phyloP scores from a whole-genome alignment of 306 rosid species.

The Canavalia gladiata region DNA sequence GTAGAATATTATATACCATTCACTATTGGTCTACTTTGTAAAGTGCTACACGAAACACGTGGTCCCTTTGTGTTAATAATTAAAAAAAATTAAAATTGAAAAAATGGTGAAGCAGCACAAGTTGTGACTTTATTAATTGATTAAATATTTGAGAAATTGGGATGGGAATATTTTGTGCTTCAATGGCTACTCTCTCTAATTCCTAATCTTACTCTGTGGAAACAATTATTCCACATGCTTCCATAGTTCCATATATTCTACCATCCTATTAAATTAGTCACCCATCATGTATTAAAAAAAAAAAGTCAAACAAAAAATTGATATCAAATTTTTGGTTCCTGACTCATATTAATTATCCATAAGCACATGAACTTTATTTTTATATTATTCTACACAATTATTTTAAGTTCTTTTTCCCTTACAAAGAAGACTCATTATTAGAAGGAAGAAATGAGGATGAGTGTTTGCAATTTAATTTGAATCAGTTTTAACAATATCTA shows the following conservation, averaged over 20 bases:
- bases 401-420: background rate
- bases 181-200: background rate
- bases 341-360: slow-evolving; percentile 31
- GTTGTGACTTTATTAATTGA: background rate
- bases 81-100: background rate
- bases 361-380: slow-evolving; percentile 38
- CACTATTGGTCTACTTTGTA: background rate
- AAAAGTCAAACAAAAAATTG: slow-evolving; percentile 37
- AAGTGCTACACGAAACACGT: background rate
- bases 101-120: background rate
- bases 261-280: background rate
- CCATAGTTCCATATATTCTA: background rate
- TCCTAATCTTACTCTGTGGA: background rate
- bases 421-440: too few relatives aligned
- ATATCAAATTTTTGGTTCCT: slow-evolving; percentile 15
- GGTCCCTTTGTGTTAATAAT: background rate
- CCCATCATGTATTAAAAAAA: background rate
- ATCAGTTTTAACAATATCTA: too few relatives aligned
- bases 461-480: too few relatives aligned
- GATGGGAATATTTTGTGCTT: slow-evolving; percentile 6
- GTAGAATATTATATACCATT: background rate
- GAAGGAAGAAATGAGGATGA: too few relatives aligned
- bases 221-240: slow-evolving; percentile 8
- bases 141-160: background rate
- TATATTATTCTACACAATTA: slow-evolving; percentile 13